Evolutionary conservation across 2,329 filamentous ascomycete species (phyloP).

Genomic region (Pseudocercospora crystallina): DNA sequence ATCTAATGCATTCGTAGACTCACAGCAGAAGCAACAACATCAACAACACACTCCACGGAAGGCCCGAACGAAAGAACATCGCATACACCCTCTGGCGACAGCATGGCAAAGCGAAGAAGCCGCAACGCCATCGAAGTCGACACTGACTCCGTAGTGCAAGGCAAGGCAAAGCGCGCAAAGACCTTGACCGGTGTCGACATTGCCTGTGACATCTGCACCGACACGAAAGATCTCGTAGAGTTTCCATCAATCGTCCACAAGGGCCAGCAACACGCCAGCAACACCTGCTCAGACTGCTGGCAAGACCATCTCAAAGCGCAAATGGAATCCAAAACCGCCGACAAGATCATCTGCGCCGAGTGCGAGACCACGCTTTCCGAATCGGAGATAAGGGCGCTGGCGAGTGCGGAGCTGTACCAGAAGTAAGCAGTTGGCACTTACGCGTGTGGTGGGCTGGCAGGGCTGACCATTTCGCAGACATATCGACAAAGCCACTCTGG

Average conservation of each 20-base stretch:
- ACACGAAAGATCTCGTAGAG: neutral
- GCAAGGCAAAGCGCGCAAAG: no score
- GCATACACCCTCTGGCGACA: no score
- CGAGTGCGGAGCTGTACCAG: neutral
- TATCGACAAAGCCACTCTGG: conserved; percentile 6
- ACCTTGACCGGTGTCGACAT: no score
- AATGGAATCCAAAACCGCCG: neutral
- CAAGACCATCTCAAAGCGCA: neutral
- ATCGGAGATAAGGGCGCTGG: neutral
- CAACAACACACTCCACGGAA: no score
- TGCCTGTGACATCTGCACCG: neutral
- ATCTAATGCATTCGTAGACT: no score
- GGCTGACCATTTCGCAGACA: conserved; percentile 3
- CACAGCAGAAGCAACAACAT: no score
- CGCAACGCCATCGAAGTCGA: no score
- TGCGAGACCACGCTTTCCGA: neutral
- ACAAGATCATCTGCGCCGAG: neutral
- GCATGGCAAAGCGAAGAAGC: no score
- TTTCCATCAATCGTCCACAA: neutral
- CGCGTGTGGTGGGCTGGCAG: no score
- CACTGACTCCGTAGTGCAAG: no score
- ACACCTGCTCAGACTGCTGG: neutral
- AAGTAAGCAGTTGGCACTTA: neutral
- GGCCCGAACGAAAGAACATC: no score
- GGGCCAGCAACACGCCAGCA: neutral